phyloP scores from a whole-genome alignment of 441 rosid species.

The Adansonia grandidieri region DNA sequence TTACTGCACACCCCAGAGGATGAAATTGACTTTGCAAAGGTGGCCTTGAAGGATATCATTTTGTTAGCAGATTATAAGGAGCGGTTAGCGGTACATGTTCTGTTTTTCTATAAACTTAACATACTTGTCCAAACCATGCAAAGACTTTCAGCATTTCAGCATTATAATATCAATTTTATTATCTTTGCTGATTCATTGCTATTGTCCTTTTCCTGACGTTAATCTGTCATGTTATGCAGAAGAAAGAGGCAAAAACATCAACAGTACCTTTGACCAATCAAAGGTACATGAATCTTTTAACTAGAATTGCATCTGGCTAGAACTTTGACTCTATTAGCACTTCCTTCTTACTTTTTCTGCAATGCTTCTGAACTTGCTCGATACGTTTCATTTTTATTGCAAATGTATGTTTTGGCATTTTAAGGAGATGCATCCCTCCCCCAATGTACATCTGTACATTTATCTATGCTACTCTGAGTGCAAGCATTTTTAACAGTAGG shows the following conservation, averaged over 20 bases:
- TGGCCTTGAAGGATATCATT: constrained; percentile 77
- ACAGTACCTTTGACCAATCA: constrained; percentile 39
- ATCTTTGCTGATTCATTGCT: constrained; percentile 21
- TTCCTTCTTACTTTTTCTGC: too few relatives aligned
- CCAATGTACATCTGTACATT: too few relatives aligned
- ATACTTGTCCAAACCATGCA: neutral
- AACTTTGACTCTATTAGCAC: too few relatives aligned
- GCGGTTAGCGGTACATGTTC: constrained; percentile 51
- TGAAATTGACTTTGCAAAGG: constrained; percentile 54
- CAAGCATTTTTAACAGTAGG: too few relatives aligned
- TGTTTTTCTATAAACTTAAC: neutral
- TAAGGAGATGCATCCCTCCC: too few relatives aligned
- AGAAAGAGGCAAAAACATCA: constrained; percentile 56
- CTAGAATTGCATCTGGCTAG: too few relatives aligned
- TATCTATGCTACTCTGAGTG: too few relatives aligned
- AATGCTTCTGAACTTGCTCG: too few relatives aligned
- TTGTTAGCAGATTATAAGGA: constrained; percentile 71
- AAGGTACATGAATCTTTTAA: constrained; percentile 46
- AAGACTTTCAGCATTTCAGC: constrained; percentile 6
- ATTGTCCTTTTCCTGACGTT: constrained; percentile 1
- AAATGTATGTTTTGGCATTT: too few relatives aligned
- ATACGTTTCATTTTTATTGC: too few relatives aligned
- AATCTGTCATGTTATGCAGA: constrained; percentile 44
- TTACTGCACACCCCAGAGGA: constrained; percentile 82
- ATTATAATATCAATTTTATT: neutral